These are phyloP conservation scores for Cryptosporidium viatorum DNA, from an alignment of 169 alveolate genomes.

Conservation along the genomic window DNA sequence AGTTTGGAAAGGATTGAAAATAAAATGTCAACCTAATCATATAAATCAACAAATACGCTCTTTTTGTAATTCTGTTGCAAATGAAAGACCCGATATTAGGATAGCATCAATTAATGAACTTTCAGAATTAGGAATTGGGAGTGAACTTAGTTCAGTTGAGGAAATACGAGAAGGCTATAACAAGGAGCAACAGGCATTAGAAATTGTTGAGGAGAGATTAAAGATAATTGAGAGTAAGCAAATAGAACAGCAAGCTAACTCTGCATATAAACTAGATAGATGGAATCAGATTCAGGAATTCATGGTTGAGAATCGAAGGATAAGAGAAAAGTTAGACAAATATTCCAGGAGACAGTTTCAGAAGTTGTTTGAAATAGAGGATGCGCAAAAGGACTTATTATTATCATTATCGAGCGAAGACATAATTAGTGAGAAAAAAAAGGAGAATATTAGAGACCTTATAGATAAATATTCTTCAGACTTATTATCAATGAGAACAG, in stretches of 20 bases:
- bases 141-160: not conserved
- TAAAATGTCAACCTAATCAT: slow-evolving; percentile 56
- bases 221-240: slow-evolving; percentile 49
- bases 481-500: slow-evolving; percentile 59
- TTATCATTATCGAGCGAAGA: not conserved
- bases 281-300: slow-evolving; percentile 49
- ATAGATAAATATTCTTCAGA: slow-evolving; percentile 65
- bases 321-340: slow-evolving; percentile 64
- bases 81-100: slow-evolving; percentile 71
- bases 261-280: slow-evolving; percentile 46
- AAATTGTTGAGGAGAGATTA: slow-evolving; percentile 48
- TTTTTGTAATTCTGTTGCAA: slow-evolving; percentile 54
- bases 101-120: slow-evolving; percentile 60
- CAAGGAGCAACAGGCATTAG: slow-evolving; percentile 47
- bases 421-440: slow-evolving; percentile 14
- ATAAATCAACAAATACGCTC: slow-evolving; percentile 52
- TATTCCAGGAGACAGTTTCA: slow-evolving; percentile 52
- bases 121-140: not conserved
- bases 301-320: slow-evolving; percentile 48
- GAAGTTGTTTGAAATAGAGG: slow-evolving; percentile 36
- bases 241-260: not conserved
- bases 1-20: slow-evolving; percentile 57
- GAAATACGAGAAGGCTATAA: not conserved
- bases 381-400: slow-evolving; percentile 25
- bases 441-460: slow-evolving; percentile 15